Base-by-base conservation (phyloP, 2,329 filamentous ascomycete species). In the Fusarium temperatum region DNA sequence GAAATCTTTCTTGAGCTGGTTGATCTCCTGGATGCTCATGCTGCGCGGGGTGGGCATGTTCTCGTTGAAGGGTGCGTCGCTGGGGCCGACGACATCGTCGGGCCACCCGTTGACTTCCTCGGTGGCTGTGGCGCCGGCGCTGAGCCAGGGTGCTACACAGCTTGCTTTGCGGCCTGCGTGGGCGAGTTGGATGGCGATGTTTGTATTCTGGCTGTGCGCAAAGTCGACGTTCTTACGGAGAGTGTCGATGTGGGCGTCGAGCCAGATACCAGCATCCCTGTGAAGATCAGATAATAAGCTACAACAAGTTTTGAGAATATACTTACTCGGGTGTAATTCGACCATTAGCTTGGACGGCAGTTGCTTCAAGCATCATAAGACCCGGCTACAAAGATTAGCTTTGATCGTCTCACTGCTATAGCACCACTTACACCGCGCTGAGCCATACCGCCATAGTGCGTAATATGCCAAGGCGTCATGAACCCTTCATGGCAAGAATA, bases 371-470 rank as follows among this genome's bases (percentile, higher is more conserved):
- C 68, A 93, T 87, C 20, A 90, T 80, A 7, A 95, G 81, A 1
- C 92, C 93, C 0, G 93, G 78, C 79, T 80, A 15, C 15, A 18
- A 4, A 17, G 20, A 41, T 74, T 26, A 71, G 62, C 14, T 11
- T 42, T n/a, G 50, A 7, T 35, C 26, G 18, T 88, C 20, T 22
- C n/a, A 22, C 12, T 15, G 22, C 0, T 24, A 14, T 3, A 50
- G 20, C n/a, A 70, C 75, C 45, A 80, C 79, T 75, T 75, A 81
- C 90, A 1, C 93, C 93, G 6, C 92, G 90, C 75, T 90, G 87
- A 32, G 91, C 85, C 73, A 95, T 94, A 26, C 92, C 91, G 24
- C 93, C 93, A 36, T 94, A 85, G 75, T 95, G 93, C 5, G 92
- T 89, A 41, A 92, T 81, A 79, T 95, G 93, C 92, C 92, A 95